phyloP scores from a whole-genome alignment of 228 moss, liverwort and hornwort genomes.

The Sphagnum magellanicum region DNA sequence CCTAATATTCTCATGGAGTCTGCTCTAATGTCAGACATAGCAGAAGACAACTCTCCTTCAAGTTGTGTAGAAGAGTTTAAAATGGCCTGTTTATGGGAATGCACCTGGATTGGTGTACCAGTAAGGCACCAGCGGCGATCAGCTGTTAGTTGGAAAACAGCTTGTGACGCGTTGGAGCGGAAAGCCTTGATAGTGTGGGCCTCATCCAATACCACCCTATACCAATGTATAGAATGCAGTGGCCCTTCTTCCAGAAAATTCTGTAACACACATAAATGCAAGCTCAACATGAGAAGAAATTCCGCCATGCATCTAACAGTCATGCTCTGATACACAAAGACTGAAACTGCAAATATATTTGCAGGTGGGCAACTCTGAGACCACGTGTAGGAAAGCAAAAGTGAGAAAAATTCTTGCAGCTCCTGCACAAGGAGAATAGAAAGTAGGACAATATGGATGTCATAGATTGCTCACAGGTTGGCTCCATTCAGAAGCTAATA shows the following conservation, averaged over 20 bases:
- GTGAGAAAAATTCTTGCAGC: too few relatives aligned
- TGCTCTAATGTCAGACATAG: too few relatives aligned
- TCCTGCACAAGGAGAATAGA: too few relatives aligned
- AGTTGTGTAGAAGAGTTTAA: too few relatives aligned
- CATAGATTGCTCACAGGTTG: constrained; percentile 28
- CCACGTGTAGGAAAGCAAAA: too few relatives aligned
- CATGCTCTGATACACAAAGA: too few relatives aligned
- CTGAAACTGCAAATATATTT: too few relatives aligned
- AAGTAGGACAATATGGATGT: too few relatives aligned
- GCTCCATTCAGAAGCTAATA: constrained; percentile 63
- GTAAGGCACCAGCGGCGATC: constrained; percentile 95
- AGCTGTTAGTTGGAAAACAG: constrained; percentile 72
- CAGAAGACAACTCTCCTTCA: too few relatives aligned
- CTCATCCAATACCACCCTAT: constrained; percentile 76
- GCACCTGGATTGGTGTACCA: constrained; percentile 85
- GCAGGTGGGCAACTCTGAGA: too few relatives aligned
- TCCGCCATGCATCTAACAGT: constrained; percentile 3
- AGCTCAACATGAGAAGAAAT: neutral
- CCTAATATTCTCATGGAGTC: too few relatives aligned
- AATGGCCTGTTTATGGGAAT: too few relatives aligned
- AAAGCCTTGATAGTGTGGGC: constrained; percentile 77
- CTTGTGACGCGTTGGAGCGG: constrained; percentile 57
- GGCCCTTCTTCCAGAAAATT: constrained; percentile 53
- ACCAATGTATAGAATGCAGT: constrained; percentile 76
- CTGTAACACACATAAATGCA: constrained; percentile 9